Percentiles rank a stretch among this genome's conserved stretches.
Evolutionary conservation across 2,329 filamentous ascomycete genomes (phyloP).

Genomic region (Hyphodiscus sp.): DNA sequence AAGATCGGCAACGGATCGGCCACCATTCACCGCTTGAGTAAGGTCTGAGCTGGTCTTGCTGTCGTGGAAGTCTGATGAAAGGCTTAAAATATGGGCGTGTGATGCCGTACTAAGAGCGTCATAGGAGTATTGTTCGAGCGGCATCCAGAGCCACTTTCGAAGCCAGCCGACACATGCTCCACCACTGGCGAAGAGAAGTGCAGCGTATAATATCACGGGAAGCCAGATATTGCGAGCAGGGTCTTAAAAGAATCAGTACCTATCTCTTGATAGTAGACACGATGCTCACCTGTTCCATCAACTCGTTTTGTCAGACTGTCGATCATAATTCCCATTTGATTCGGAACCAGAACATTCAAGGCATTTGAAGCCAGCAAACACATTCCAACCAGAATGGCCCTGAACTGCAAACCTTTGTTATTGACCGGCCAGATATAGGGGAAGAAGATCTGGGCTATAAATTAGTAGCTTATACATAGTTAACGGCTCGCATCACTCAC

Average conservation of each 20-base stretch:
- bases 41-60: conserved; percentile 59
- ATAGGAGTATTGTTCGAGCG: conserved; percentile 51
- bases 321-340: conserved; percentile 73
- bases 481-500: conserved; percentile 28
- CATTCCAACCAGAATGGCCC: conserved; percentile 57
- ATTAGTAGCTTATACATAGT: background rate
- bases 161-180: conserved; percentile 44
- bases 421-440: conserved; percentile 74
- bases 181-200: conserved; percentile 43
- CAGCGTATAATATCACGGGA: conserved; percentile 45
- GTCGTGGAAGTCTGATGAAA: conserved; percentile 66
- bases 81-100: conserved; percentile 61
- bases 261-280: background rate
- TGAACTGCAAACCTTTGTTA: conserved; percentile 59
- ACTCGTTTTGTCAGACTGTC: conserved; percentile 53
- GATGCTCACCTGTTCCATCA: conserved; percentile 13
- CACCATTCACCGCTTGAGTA: conserved; percentile 58
- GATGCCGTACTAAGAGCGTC: conserved; percentile 51
- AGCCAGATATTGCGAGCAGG: conserved; percentile 42
- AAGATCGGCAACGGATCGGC: conserved; percentile 50
- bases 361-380: conserved; percentile 66
- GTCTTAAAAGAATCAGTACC: conserved; percentile 12
- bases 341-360: conserved; percentile 71
- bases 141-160: conserved; percentile 44
- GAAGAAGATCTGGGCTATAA: conserved; percentile 53